phyloP scores from a whole-genome alignment of 2,329 filamentous ascomycete species.

The Colletotrichum chrysophilum region DNA sequence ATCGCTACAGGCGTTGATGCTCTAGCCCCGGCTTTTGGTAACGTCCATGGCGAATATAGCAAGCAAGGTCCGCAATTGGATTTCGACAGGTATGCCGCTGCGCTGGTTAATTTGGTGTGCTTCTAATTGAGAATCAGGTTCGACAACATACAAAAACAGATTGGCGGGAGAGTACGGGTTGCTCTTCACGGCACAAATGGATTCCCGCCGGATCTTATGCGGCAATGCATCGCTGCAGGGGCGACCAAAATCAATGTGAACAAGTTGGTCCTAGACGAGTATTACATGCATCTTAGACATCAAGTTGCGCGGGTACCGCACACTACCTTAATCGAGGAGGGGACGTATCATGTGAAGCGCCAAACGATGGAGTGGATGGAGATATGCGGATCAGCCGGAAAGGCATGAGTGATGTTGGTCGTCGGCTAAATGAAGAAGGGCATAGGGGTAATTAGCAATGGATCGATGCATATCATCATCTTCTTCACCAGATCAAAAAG shows the following conservation, averaged over 20 bases:
- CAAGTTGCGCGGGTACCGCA: slow-evolving; percentile 32
- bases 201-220: slow-evolving; percentile 46
- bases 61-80: slow-evolving; percentile 67
- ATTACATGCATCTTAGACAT: slow-evolving; percentile 40
- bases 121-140: background rate
- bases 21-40: slow-evolving; percentile 77
- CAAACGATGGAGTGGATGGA: slow-evolving; percentile 11
- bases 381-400: slow-evolving; percentile 1
- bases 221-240: slow-evolving; percentile 48
- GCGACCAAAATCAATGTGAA: slow-evolving; percentile 57
- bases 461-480: background rate
- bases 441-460: background rate
- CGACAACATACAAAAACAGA: background rate
- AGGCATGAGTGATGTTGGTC: background rate
- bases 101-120: background rate
- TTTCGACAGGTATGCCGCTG: slow-evolving; percentile 41
- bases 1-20: slow-evolving; percentile 75
- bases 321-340: slow-evolving; percentile 41
- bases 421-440: background rate
- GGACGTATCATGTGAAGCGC: slow-evolving; percentile 31
- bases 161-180: slow-evolving; percentile 23
- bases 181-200: slow-evolving; percentile 56
- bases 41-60: slow-evolving; percentile 78
- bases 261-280: slow-evolving; percentile 43
- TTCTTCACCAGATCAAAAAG: background rate